These are phyloP conservation scores for Cupressus sempervirens DNA, from an alignment of 75 land plant species.

Conservation along the genomic window DNA sequence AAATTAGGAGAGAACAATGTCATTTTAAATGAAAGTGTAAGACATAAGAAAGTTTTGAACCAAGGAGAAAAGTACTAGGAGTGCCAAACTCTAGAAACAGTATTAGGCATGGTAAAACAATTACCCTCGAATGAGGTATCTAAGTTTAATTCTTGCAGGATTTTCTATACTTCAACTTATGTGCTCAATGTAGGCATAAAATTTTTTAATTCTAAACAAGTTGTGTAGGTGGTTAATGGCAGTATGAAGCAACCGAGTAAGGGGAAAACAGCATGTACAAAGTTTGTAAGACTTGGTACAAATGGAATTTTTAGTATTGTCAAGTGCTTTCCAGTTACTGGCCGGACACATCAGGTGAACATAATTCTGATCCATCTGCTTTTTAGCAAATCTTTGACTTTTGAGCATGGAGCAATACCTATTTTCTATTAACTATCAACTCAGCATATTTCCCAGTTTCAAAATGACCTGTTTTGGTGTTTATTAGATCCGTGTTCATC, in stretches of 20 bases:
- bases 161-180: background rate
- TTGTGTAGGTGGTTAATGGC: constrained; percentile 24
- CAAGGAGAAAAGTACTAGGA: background rate
- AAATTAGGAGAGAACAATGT: background rate
- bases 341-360: constrained; percentile 91
- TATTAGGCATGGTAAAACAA: background rate
- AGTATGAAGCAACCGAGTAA: constrained; percentile 9
- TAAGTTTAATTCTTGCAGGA: background rate
- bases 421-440: background rate
- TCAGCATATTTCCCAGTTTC: background rate
- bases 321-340: constrained; percentile 78
- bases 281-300: constrained; percentile 70
- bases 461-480: background rate
- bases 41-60: background rate
- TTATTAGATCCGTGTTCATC: constrained; percentile 87
- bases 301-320: constrained; percentile 80
- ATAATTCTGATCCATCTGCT: background rate
- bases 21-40: background rate
- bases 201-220: background rate
- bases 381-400: background rate
- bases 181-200: background rate
- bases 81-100: background rate
- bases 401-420: background rate
- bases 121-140: background rate
- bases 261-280: constrained; percentile 84